phyloP scores from a whole-genome alignment of 2,329 filamentous ascomycete species.

The Esteya vermicola region DNA sequence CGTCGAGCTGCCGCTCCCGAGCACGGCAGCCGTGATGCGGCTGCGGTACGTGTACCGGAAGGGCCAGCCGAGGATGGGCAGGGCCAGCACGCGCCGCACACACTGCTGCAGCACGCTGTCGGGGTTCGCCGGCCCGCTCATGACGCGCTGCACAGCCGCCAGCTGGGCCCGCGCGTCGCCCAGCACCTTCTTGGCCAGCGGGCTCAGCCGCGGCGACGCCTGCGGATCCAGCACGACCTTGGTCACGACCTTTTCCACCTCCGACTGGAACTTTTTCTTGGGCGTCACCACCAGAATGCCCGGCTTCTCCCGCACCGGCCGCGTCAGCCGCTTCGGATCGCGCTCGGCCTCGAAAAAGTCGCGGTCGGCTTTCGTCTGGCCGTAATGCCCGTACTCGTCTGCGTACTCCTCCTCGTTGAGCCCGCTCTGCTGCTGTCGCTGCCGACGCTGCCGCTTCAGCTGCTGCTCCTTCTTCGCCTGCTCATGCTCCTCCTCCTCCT shows the following conservation, averaged over 20 bases:
- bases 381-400: too few species aligned
- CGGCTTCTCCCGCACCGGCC: constrained; percentile 27
- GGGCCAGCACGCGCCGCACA: constrained; percentile 31
- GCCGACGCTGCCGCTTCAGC: too few species aligned
- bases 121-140: constrained; percentile 32
- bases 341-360: too few species aligned
- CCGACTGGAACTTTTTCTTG: constrained; percentile 22
- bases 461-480: too few species aligned
- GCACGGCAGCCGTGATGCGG: constrained; percentile 50
- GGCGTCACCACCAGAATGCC: constrained; percentile 26
- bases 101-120: constrained; percentile 32
- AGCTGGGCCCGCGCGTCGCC: constrained; percentile 31
- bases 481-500: too few species aligned
- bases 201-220: constrained; percentile 33
- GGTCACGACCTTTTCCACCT: constrained; percentile 30
- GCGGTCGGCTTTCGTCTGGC: too few species aligned
- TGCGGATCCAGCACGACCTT: constrained; percentile 32
- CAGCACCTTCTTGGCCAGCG: constrained; percentile 34
- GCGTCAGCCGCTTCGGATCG: constrained; percentile 20
- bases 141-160: constrained; percentile 39
- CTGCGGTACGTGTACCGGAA: constrained; percentile 59
- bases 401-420: too few species aligned
- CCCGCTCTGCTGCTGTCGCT: too few species aligned
- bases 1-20: too few species aligned
- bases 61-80: constrained; percentile 41